Percentiles rank a stretch among this genome's conserved stretches.
These are phyloP conservation scores for Prunus armeniaca DNA, from an alignment of 306 rosid species.

Conservation along the genomic window DNA sequence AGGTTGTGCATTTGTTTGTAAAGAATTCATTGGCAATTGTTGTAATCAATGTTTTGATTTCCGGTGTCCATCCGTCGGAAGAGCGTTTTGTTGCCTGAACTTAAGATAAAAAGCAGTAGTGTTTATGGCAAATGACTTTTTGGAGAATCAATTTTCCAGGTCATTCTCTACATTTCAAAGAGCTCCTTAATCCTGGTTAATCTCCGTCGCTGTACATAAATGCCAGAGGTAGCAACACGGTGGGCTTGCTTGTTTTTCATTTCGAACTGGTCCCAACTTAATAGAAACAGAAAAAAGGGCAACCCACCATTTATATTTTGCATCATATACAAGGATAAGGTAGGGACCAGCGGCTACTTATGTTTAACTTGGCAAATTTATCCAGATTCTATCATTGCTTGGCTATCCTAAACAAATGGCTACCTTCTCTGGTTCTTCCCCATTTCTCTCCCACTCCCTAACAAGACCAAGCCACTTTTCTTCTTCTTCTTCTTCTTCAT, in stretches of 20 bases:
- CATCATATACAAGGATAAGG: constrained; percentile 41
- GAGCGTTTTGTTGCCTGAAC: constrained; percentile 16
- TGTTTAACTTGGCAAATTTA: constrained; percentile 15
- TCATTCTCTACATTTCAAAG: background rate
- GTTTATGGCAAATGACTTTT: background rate
- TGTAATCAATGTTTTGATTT: constrained; percentile 39
- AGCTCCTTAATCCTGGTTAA: background rate
- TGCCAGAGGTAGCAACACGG: no score
- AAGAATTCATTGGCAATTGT: constrained; percentile 44
- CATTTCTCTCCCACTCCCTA: constrained; percentile 60
- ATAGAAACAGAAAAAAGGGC: background rate
- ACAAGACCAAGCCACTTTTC: constrained; percentile 59
- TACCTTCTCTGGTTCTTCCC: constrained; percentile 61
- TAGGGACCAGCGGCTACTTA: constrained; percentile 28
- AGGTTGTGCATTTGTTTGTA: constrained; percentile 59
- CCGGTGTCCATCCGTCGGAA: constrained; percentile 24
- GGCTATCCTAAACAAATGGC: constrained; percentile 52
- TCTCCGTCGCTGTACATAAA: no score
- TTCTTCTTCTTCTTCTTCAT: constrained; percentile 29
- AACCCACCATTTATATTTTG: constrained; percentile 20
- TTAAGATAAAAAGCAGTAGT: background rate
- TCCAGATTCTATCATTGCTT: constrained; percentile 10
- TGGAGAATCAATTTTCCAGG: no score
- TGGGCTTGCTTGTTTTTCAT: no score
- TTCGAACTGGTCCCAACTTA: no score